phyloP scores from a whole-genome alignment of 1,284 basidiomycete species.

The Gymnopus androsaceus region DNA sequence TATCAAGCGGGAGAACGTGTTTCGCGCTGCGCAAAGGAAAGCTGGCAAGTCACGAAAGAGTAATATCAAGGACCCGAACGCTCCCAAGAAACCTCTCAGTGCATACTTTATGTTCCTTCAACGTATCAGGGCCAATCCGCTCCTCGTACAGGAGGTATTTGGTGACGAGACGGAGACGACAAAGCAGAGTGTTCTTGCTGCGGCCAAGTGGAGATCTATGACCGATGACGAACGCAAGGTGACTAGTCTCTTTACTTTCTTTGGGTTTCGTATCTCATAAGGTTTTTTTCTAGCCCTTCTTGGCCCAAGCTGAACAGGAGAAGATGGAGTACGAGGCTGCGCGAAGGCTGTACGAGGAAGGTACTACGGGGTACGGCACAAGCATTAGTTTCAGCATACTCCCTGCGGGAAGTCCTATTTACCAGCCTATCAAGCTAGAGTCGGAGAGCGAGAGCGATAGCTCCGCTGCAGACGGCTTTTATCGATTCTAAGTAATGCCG shows the following conservation, averaged over 20 bases:
- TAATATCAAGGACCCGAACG: conserved; percentile 96
- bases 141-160: conserved; percentile 79
- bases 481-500: conserved; percentile 35
- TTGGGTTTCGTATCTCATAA: conserved; percentile 20
- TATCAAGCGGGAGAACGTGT: conserved; percentile 91
- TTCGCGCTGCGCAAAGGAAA: conserved; percentile 89
- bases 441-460: conserved; percentile 67
- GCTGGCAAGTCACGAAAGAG: conserved; percentile 91
- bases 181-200: conserved; percentile 91
- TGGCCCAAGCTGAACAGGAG: conserved; percentile 88
- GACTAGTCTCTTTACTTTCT: conserved; percentile 25
- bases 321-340: conserved; percentile 89
- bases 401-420: conserved; percentile 60
- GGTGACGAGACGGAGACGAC: conserved; percentile 94
- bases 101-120: conserved; percentile 97
- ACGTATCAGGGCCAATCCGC: conserved; percentile 76
- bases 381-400: conserved; percentile 80
- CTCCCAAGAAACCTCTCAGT: conserved; percentile 92
- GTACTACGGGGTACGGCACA: conserved; percentile 65
- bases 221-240: conserved; percentile 91
- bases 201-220: conserved; percentile 90
- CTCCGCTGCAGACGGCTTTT: conserved; percentile 48
- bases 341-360: conserved; percentile 81
- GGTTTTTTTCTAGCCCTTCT: conserved; percentile 70
- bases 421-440: conserved; percentile 62